Evolutionary conservation across 345 rosid genomes (phyloP).

Genomic region (Chamaenerion angustifolium): DNA sequence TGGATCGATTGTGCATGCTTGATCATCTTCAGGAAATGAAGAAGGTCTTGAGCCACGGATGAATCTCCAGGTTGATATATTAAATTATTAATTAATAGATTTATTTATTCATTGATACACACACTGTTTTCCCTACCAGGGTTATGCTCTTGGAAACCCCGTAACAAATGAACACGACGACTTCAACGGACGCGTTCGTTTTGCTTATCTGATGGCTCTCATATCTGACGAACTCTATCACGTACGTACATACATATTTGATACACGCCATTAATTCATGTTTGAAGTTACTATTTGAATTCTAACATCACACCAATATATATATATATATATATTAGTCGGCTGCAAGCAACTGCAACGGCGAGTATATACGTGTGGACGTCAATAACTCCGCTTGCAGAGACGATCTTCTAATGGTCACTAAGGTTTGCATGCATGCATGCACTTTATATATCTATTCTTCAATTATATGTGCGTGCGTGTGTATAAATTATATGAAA

Average conservation of each 20-base stretch:
- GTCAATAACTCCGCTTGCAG: constrained; percentile 6
- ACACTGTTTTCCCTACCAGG: neutral
- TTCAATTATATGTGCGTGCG: too few species aligned
- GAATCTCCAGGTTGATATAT: constrained; percentile 2
- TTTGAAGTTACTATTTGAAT: too few species aligned
- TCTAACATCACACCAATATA: too few species aligned
- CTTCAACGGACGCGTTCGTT: neutral
- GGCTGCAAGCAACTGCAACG: neutral
- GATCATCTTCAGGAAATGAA: constrained; percentile 2
- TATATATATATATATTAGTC: too few species aligned
- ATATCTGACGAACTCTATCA: neutral
- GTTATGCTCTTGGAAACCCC: neutral
- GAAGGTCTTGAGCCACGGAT: constrained; percentile 1
- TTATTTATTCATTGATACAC: too few species aligned
- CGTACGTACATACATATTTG: neutral
- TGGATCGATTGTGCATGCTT: neutral
- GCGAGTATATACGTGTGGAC: constrained; percentile 8
- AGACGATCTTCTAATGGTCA: constrained; percentile 2
- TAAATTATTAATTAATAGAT: neutral
- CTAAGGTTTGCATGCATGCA: constrained; percentile 1
- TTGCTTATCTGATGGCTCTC: neutral
- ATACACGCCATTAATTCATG: neutral
- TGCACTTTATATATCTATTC: too few species aligned
- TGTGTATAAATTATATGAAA: too few species aligned
- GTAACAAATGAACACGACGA: neutral